A percentile compares a stretch with the other conserved stretches of the same genome.
phyloP scores from a whole-genome alignment of 192 early-diverging fungal genomes.

The Dissophora globulifera region DNA sequence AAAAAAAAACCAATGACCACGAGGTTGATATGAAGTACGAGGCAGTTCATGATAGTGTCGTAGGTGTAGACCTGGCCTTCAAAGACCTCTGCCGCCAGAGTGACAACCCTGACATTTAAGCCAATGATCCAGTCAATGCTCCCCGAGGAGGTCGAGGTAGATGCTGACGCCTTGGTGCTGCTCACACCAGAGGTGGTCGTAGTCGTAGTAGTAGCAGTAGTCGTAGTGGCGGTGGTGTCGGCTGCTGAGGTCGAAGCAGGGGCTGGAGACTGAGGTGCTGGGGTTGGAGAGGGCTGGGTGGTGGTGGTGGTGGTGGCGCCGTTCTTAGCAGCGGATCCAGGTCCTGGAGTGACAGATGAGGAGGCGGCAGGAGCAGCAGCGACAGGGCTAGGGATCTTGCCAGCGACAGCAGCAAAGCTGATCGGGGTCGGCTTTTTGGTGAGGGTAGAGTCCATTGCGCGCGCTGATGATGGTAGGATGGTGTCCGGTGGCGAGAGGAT shows the following conservation, averaged over 20 bases:
- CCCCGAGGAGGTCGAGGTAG: slow-evolving; percentile 15
- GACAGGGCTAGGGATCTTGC: slow-evolving; percentile 11
- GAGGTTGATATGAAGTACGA: slow-evolving; percentile 75
- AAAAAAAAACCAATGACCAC: slow-evolving; percentile 20
- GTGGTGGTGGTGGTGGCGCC: slow-evolving; percentile 2
- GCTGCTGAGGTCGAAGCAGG: slow-evolving; percentile 20
- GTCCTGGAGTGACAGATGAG: background rate
- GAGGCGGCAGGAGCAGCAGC: slow-evolving; percentile 1
- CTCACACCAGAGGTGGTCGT: background rate
- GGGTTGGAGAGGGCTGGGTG: no score
- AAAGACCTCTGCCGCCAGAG: slow-evolving; percentile 59
- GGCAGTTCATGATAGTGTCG: slow-evolving; percentile 67
- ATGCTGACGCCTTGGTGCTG: slow-evolving; percentile 5
- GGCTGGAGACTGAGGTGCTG: slow-evolving; percentile 24
- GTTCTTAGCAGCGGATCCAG: slow-evolving; percentile 23
- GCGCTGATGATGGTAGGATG: background rate
- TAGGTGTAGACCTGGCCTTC: slow-evolving; percentile 68
- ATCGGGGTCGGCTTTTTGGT: slow-evolving; percentile 39
- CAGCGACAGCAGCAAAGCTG: slow-evolving; percentile 48
- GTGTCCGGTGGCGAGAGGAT: background rate
- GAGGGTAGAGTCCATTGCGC: slow-evolving; percentile 42
- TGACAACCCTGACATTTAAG: slow-evolving; percentile 58
- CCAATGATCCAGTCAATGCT: slow-evolving; percentile 61
- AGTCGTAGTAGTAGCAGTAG: no score
- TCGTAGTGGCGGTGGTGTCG: slow-evolving; percentile 1